Base-by-base conservation (phyloP, 805 yeast species). In the Metschnikowia shivogae region DNA sequence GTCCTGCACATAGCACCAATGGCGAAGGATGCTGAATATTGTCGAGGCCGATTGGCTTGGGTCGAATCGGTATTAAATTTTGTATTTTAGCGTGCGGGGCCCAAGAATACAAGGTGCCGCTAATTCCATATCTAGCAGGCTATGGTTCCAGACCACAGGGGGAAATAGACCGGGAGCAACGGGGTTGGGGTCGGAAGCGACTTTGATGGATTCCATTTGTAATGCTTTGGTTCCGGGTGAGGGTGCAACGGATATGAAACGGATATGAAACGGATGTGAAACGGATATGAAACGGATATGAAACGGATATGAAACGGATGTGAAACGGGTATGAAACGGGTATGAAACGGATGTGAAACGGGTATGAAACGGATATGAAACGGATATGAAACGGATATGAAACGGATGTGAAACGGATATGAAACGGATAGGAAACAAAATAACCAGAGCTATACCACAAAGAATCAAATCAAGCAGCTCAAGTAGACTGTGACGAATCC, bases 161-260 rank as follows among this genome's bases (percentile, higher is more conserved):
- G 74, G 74, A 45, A 68, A 69, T 6, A 69, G 55, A 2, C 69
- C 72, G 0, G 73, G 73, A 3, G 52, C 67, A 3, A 67, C 54
- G 3, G 65, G 67, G 38, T 68, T 63, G 17, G 34, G 40, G 11
- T 22, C 26, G 5, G 34, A n/a, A 7, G 5, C n/a, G n/a, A 20
- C 12, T 4, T 11, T 28, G 6, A 17, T 5, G 26, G 26, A 6
- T 22, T 22, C 26, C 26, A 22, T 22, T 7, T 3, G 8, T 22
- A 17, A 17, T 2, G 17, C 17, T 17, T 17, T 17, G 17, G 3
- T 17, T 17, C 3, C 17, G 3, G 17, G 3, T 17, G 17, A 17
- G 31, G 5, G 6, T 3, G 26, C 6, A 22, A 22, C 6, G 31
- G 31, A n/a, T 29, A 10, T 29, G 31, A 29, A 29, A 29, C 31